phyloP scores from a whole-genome alignment of 768 basidiomycete species.

The Psilocybe subaeruginosa region DNA sequence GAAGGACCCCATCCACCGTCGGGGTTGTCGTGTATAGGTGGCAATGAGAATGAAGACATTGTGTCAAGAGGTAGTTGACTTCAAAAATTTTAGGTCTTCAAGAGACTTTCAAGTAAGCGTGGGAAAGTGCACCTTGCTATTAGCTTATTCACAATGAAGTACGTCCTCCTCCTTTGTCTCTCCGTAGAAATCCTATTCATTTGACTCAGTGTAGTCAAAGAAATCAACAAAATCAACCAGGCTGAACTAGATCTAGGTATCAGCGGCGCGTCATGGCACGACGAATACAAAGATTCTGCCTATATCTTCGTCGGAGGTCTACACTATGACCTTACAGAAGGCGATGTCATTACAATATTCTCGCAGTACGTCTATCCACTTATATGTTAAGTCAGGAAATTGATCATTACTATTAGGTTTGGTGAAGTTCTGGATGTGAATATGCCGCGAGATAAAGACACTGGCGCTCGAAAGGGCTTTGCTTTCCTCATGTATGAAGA shows the following conservation, averaged over 20 bases:
- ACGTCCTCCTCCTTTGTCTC: conserved; percentile 29
- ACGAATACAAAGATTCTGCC: conserved; percentile 97
- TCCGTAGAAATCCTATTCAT: conserved; percentile 13
- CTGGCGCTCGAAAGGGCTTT: conserved; percentile 90
- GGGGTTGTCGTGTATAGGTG: conserved; percentile 87
- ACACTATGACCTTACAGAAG: conserved; percentile 88
- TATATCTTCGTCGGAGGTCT: conserved; percentile 95
- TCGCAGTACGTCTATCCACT: conserved; percentile 74
- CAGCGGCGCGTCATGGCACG: conserved; percentile 86
- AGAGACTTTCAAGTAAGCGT: conserved; percentile 27
- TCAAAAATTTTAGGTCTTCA: conserved; percentile 30
- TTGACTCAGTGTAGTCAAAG: conserved; percentile 76
- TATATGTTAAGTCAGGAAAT: background rate
- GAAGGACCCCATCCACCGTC: conserved; percentile 95
- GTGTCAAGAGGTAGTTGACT: conserved; percentile 14
- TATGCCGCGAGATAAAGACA: conserved; percentile 91
- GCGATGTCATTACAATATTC: conserved; percentile 96
- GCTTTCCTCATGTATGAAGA: conserved; percentile 99
- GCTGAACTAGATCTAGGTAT: conserved; percentile 81
- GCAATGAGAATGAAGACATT: conserved; percentile 86
- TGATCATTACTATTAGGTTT: conserved; percentile 57
- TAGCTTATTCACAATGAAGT: conserved; percentile 66
- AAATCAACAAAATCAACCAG: conserved; percentile 94
- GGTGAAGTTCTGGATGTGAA: conserved; percentile 97
- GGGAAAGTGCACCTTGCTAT: conserved; percentile 35